Percentiles rank a stretch among this genome's conserved stretches.
These are phyloP conservation scores for Microbotryum lychnidis-dioicae DNA, from an alignment of 1,284 basidiomycete species.

Conservation along the genomic window DNA sequence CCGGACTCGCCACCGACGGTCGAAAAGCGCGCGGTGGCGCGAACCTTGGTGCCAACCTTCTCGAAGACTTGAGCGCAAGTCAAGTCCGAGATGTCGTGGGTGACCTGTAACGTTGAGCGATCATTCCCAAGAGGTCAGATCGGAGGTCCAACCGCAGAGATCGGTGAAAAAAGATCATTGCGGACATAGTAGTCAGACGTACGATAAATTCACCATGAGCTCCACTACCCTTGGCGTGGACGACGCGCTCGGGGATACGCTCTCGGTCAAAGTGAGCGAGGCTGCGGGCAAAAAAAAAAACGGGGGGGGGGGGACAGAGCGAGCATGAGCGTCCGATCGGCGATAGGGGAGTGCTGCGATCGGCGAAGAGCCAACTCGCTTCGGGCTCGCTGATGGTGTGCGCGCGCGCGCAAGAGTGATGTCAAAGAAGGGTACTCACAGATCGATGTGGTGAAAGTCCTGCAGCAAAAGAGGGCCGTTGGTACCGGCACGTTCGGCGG, in stretches of 20 bases:
- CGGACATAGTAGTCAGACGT: slow-evolving; percentile 7
- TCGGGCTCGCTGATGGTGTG: not conserved
- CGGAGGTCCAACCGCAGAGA: no score
- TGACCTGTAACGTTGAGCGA: slow-evolving; percentile 38
- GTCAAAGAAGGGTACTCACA: slow-evolving; percentile 11
- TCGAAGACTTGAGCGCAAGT: slow-evolving; percentile 63
- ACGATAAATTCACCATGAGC: slow-evolving; percentile 79
- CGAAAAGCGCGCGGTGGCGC: slow-evolving; percentile 72
- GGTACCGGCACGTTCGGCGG: slow-evolving; percentile 59
- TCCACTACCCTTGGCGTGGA: slow-evolving; percentile 77
- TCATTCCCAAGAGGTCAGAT: no score
- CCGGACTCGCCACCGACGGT: slow-evolving; percentile 64
- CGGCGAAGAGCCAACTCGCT: no score
- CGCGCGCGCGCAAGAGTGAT: not conserved
- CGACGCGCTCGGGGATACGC: slow-evolving; percentile 90
- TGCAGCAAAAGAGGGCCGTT: slow-evolving; percentile 78
- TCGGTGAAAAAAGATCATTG: not conserved
- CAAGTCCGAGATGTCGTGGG: slow-evolving; percentile 71
- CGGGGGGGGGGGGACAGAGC: not conserved
- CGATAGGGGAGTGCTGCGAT: slow-evolving; percentile 8
- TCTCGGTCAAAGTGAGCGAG: slow-evolving; percentile 87
- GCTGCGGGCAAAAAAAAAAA: slow-evolving; percentile 60
- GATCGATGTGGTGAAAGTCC: slow-evolving; percentile 63
- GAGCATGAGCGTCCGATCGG: not conserved
- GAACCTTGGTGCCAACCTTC: slow-evolving; percentile 60